Conservation (phyloP, 2,329 filamentous ascomycete genomes). For the Fonsecaea erecta region DNA sequence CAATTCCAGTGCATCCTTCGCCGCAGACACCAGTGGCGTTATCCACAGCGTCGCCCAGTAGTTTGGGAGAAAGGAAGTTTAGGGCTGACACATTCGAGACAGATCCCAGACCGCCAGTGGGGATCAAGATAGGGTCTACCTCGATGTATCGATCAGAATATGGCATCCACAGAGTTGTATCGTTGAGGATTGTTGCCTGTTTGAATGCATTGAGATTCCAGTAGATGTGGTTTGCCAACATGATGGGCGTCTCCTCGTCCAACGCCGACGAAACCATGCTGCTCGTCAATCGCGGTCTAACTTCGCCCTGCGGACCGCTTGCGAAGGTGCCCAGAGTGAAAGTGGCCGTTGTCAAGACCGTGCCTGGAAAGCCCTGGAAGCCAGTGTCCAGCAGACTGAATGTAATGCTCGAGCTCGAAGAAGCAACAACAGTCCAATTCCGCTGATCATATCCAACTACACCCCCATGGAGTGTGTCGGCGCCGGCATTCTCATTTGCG, state of each 20-base stretch:
- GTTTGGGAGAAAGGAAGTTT: constrained; percentile 76
- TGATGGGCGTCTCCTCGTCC: constrained; percentile 55
- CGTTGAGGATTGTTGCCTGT: constrained; percentile 47
- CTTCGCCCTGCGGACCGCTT: constrained; percentile 45
- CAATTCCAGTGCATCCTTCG: constrained; percentile 80
- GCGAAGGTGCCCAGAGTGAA: constrained; percentile 49
- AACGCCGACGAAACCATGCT: constrained; percentile 52
- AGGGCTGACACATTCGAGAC: constrained; percentile 70
- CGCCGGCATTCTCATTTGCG: constrained; percentile 57
- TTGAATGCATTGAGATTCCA: constrained; percentile 58
- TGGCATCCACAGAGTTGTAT: constrained; percentile 51
- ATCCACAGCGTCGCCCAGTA: constrained; percentile 72
- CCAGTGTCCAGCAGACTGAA: constrained; percentile 52
- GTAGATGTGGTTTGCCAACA: constrained; percentile 57
- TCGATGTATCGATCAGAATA: constrained; percentile 52
- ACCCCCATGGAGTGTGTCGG: constrained; percentile 59
- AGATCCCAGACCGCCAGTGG: constrained; percentile 74
- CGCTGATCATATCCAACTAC: constrained; percentile 53
- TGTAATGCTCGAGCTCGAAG: constrained; percentile 49
- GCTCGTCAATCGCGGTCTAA: constrained; percentile 49
- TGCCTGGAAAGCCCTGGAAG: constrained; percentile 53
- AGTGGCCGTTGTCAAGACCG: constrained; percentile 53
- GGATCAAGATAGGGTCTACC: constrained; percentile 68
- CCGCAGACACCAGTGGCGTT: constrained; percentile 76
- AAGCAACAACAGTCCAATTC: constrained; percentile 55